These are phyloP conservation scores for Cercospora sp. DNA, from an alignment of 2,329 filamentous ascomycete species.

Conservation along the genomic window DNA sequence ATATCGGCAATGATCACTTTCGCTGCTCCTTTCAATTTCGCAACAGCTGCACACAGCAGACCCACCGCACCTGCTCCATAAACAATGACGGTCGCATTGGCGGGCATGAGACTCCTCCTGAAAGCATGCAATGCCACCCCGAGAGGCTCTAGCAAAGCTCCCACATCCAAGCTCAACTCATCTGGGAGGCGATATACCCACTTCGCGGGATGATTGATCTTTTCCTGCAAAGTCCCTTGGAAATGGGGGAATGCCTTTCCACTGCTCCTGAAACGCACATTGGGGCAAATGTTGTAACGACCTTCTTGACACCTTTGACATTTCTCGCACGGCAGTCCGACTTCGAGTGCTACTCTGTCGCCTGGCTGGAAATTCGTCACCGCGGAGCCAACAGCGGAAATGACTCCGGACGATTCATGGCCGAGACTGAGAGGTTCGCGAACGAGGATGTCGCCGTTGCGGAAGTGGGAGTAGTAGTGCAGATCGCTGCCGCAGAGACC, in stretches of 20 bases:
- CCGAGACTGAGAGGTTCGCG: slow-evolving; percentile 79
- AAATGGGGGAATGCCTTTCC: slow-evolving; percentile 63
- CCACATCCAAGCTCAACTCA: slow-evolving; percentile 55
- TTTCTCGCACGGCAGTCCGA: slow-evolving; percentile 76
- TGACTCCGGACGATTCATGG: slow-evolving; percentile 75
- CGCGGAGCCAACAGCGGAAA: slow-evolving; percentile 67
- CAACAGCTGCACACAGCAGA: slow-evolving; percentile 58
- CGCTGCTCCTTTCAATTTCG: slow-evolving; percentile 54
- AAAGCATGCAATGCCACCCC: slow-evolving; percentile 62
- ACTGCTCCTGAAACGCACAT: slow-evolving; percentile 59
- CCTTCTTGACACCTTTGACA: slow-evolving; percentile 58
- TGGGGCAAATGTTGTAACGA: slow-evolving; percentile 63
- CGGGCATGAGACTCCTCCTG: slow-evolving; percentile 52
- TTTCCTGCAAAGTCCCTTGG: slow-evolving; percentile 64
- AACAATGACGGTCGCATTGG: slow-evolving; percentile 54
- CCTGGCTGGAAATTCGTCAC: slow-evolving; percentile 61
- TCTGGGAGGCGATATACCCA: slow-evolving; percentile 61
- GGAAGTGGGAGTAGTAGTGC: slow-evolving; percentile 85
- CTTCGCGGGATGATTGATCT: slow-evolving; percentile 61
- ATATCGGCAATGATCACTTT: slow-evolving; percentile 63
- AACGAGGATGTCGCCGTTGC: slow-evolving; percentile 83
- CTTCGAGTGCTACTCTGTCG: slow-evolving; percentile 89
- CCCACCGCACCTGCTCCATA: slow-evolving; percentile 64
- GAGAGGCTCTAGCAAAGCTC: slow-evolving; percentile 61
- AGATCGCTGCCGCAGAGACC: slow-evolving; percentile 71